Base-by-base conservation (phyloP, 1,284 basidiomycete genomes). In the Apiotrichum laibachii region DNA sequence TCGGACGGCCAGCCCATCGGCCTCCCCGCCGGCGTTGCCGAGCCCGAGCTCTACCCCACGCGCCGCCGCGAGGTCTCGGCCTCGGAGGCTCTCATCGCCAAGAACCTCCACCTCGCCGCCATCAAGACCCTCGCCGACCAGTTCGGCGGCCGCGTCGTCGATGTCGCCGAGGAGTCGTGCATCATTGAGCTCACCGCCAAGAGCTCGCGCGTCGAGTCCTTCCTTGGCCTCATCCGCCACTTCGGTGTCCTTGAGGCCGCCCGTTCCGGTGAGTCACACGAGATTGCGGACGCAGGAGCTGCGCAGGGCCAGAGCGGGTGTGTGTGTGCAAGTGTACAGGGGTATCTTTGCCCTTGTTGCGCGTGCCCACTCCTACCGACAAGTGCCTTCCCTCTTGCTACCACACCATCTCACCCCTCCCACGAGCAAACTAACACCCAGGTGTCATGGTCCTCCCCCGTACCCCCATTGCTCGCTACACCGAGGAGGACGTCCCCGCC, bases 181-280 rank as follows among this genome's bases (percentile, higher is more conserved):
- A 97, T 98, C 64, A 90, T 99, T 50, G 95, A 99, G 81, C 81
- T 98, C 77, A 88, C 89, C 22, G 96, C 89, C 52, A 99, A 99
- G 83, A 92, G 90, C 55, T 81, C 83, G 46, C 83, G 95, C 45
- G 90, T 98, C 53, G 90, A 99, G 72, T 92, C 92, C 19, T 98
- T 99, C 82, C 81, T 99, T 70, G 88, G 85, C 67, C 81, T 99
- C 49, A 82, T 99, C 66, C 88, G 93, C 75, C 95, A 95, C 7
- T 99, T 95, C 73, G 96, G 96, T 48, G 86, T 99, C 56, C 83
- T 99, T 55, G 95, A 98, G 80, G 88, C 90, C 49, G 91, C 93
- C 21, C 81, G 93, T 54, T 93, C 92, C 46, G 94, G 93, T 92
- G 65, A 62, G 84, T 81, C 35, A 15, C 5, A 10, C 3, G 18